Base-by-base conservation (phyloP, 2,329 filamentous ascomycete species). In the Calonectria pseudoturangicola region DNA sequence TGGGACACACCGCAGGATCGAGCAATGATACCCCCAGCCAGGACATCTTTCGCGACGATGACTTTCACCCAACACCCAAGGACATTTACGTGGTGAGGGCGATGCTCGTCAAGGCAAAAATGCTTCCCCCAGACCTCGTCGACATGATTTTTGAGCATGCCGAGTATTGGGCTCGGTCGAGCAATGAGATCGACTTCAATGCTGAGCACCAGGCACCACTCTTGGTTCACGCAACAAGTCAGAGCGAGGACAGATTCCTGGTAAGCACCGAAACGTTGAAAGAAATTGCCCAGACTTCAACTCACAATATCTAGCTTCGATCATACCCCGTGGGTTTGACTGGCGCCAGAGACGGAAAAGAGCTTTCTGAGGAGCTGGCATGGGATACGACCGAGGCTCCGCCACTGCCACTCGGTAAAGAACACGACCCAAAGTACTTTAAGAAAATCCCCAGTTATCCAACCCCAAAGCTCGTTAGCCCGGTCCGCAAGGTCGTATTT, bases 401-500 rank as follows among this genome's bases (percentile, higher is more conserved):
- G 41, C 83, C 83, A 1, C 70, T 69, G 1, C 80, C 81, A 0
- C 68, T 82, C 1, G 47, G 66, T 5, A 76, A 71, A 8, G 82
- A 83, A 54, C 78, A 80, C 27, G 79, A 83, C 13, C 58, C 76
- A 9, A 36, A 51, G 0, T 83, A 79, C 68, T 86, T 85, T 68
- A 74, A 78, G 1, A 77, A 75, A 62, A 65, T 87, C 43, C 81
- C 84, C 56, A 81, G 83, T 9, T 85, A 86, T 8, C 84, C 85
- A 1, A 81, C 84, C 0, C 84, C 87, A 0, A 79, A 79, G 1
- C 79, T 90, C 1, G 79, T 85, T 3, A 82, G 86, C 65, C 90
- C 91, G 0, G 90, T 89, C 64, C 87, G 90, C 43, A 93, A 91
- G 81, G 86, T 93, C 25, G 88, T 92, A 27, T 93, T 93, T 80